Conservation (phyloP, 164 flowering plant genomes). For the Dillenia suffruticosa region DNA sequence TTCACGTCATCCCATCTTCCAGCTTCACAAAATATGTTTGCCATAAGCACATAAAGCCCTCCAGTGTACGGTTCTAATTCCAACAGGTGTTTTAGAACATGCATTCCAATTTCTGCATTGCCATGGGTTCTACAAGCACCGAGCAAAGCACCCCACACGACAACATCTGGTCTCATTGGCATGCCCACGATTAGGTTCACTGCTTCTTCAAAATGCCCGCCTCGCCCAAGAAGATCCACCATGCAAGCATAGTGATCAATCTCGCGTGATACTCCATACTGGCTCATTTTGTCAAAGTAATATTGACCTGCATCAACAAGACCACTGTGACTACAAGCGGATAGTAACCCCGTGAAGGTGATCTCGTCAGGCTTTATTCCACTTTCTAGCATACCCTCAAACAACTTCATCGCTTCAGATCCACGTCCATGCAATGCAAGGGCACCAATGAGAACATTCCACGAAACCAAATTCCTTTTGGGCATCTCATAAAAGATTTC, state of each 20-base stretch:
- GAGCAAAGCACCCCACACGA: conserved; percentile 53
- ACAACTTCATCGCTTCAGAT: conserved; percentile 29
- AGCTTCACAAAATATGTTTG: conserved; percentile 48
- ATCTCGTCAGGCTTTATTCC: conserved; percentile 38
- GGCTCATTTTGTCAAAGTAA: conserved; percentile 34
- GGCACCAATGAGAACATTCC: conserved; percentile 50
- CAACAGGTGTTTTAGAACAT: conserved; percentile 35
- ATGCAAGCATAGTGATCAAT: conserved; percentile 56
- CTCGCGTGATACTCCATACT: conserved; percentile 23
- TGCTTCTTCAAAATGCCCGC: conserved; percentile 41
- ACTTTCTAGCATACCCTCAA: conserved; percentile 32
- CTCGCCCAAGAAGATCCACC: conserved; percentile 53
- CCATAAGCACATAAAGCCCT: conserved; percentile 45
- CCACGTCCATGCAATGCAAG: conserved; percentile 48
- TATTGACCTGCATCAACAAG: conserved; percentile 31
- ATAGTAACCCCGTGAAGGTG: conserved; percentile 48
- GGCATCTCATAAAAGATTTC: conserved; percentile 33
- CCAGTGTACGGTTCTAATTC: conserved; percentile 32
- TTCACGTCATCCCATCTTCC: conserved; percentile 43
- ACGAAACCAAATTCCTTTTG: conserved; percentile 38
- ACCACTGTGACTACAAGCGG: conserved; percentile 56
- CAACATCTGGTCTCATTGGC: conserved; percentile 49
- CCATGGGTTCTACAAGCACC: conserved; percentile 49
- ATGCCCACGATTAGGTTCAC: conserved; percentile 30
- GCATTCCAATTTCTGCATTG: conserved; percentile 27